Evolutionary conservation across 2,329 filamentous ascomycete genomes (phyloP).

Genomic region (Aspergillus sp.): DNA sequence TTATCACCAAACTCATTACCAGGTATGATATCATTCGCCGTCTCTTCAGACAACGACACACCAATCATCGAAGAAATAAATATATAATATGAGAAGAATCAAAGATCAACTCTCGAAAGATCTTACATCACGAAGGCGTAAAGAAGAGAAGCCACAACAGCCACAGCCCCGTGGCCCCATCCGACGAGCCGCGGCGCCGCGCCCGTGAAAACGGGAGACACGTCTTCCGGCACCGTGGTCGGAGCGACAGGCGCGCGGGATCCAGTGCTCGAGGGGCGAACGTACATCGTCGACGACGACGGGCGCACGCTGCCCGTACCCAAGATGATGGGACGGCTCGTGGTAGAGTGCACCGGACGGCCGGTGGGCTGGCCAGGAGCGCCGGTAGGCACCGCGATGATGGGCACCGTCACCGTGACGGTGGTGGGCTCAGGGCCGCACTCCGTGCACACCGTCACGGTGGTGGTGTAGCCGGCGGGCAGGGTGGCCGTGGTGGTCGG

Average conservation of each 20-base stretch:
- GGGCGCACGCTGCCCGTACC: constrained; percentile 7
- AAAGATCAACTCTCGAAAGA: neutral
- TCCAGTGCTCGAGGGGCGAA: constrained; percentile 12
- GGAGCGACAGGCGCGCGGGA: constrained; percentile 9
- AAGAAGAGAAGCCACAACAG: constrained; percentile 11
- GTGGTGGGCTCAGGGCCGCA: constrained; percentile 9
- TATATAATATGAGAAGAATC: neutral
- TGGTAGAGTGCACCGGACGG: constrained; percentile 2
- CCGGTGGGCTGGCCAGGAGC: constrained; percentile 2
- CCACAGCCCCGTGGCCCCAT: constrained; percentile 9
- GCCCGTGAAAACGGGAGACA: constrained; percentile 19
- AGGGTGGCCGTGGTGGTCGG: constrained; percentile 8
- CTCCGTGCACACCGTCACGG: constrained; percentile 8
- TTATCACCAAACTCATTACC: too few species aligned
- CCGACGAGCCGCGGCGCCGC: constrained; percentile 13
- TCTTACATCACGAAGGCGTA: constrained; percentile 14
- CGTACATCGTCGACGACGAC: constrained; percentile 16
- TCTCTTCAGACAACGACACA: neutral
- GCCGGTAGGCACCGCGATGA: neutral
- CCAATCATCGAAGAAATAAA: constrained; percentile 1
- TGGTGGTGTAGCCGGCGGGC: constrained; percentile 6
- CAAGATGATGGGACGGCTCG: constrained; percentile 7
- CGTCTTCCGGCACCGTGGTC: constrained; percentile 14
- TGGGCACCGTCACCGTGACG: constrained; percentile 8
- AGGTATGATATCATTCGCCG: neutral